These are phyloP conservation scores for Canavalia ensiformis DNA, from an alignment of 306 rosid genomes.

Conservation along the genomic window DNA sequence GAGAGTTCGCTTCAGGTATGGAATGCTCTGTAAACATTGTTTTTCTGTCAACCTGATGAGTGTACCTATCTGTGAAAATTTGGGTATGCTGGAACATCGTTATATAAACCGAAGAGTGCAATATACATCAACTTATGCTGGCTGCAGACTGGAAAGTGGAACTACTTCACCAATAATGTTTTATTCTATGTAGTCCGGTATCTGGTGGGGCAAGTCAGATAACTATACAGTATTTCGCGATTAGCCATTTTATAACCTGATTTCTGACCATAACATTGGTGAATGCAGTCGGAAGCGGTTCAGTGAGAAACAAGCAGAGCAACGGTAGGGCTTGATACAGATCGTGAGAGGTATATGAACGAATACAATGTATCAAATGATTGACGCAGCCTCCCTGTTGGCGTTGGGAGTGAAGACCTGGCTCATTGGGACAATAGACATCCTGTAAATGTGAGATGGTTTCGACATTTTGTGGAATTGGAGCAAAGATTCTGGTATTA, in stretches of 20 bases:
- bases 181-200: constrained; percentile 28
- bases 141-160: too few relatives aligned
- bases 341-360: constrained; percentile 90
- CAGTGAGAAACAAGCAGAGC: constrained; percentile 96
- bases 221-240: not conserved
- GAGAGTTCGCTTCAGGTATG: constrained; percentile 98
- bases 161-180: not conserved
- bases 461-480: constrained; percentile 63
- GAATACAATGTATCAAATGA: constrained; percentile 91
- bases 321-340: constrained; percentile 99
- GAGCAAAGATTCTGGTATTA: too few relatives aligned
- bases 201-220: constrained; percentile 31
- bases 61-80: constrained; percentile 10
- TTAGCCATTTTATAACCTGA: not conserved
- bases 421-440: constrained; percentile 73
- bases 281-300: constrained; percentile 93
- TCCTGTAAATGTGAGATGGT: constrained; percentile 80
- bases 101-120: too few relatives aligned
- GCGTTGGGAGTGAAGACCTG: constrained; percentile 90
- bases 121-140: too few relatives aligned
- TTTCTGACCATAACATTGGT: constrained; percentile 39
- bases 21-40: constrained; percentile 6
- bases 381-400: too few relatives aligned
- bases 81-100: constrained; percentile 25
- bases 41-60: constrained; percentile 15